A percentile compares a stretch with the other conserved stretches of the same genome.
These are phyloP conservation scores for Populus ilicifolia DNA, from an alignment of 345 rosid species.

Conservation along the genomic window DNA sequence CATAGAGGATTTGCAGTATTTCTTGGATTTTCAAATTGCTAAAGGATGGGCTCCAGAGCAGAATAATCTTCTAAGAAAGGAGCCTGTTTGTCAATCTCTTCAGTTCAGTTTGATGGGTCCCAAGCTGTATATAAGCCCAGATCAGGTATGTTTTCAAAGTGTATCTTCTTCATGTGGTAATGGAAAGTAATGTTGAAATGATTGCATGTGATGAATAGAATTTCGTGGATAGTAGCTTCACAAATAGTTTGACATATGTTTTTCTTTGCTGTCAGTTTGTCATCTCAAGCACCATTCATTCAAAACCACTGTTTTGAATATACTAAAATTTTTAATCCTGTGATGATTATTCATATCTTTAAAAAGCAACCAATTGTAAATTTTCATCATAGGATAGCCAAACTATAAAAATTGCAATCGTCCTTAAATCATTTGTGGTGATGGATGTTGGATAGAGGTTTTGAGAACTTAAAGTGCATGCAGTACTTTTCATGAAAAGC, in stretches of 20 bases:
- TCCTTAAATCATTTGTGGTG: background rate
- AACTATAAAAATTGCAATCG: background rate
- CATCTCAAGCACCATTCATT: background rate
- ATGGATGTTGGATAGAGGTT: background rate
- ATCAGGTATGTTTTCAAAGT: constrained; percentile 53
- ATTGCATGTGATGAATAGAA: background rate
- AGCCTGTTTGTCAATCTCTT: constrained; percentile 82
- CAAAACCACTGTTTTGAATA: background rate
- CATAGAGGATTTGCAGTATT: constrained; percentile 90
- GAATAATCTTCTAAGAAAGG: constrained; percentile 82
- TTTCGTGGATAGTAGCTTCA: background rate
- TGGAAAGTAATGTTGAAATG: background rate
- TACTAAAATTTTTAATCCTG: background rate
- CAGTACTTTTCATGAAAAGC: background rate
- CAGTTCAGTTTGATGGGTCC: constrained; percentile 99
- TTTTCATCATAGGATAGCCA: background rate
- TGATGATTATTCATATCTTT: background rate
- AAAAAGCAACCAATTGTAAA: background rate
- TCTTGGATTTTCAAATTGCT: constrained; percentile 85
- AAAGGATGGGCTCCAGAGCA: constrained; percentile 94
- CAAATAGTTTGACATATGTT: background rate
- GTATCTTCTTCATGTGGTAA: background rate
- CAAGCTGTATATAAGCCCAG: constrained; percentile 84
- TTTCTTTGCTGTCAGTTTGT: background rate
- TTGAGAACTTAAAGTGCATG: background rate